Evolutionary conservation across 305 asterid species (phyloP), one percentile per base, ranked within the genome.

Genomic region (Fraxinus sp.): DNA sequence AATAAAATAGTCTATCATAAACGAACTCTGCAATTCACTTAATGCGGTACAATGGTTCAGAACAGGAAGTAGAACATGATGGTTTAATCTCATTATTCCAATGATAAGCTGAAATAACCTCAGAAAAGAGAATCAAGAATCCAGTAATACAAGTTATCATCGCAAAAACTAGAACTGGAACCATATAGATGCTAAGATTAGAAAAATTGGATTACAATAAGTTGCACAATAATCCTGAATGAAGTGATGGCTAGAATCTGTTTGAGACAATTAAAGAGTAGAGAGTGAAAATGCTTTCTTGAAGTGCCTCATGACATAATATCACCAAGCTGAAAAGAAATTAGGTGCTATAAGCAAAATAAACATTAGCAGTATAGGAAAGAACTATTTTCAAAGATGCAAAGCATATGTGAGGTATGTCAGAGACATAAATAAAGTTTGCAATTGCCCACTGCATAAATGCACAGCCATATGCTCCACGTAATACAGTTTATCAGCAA

Each of bases 401-500:
- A 33, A 30, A 71, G 76, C 76, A 71, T 32, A 16, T 5, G 44
- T 28, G 75, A 30, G 41, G 39, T n/a, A 70, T 30, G 33, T 22
- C 6, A 68, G 10, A 70, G 39, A 30, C 22, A 70, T 30, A 70
- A 70, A 0, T 64, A 7, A 64, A 64, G 35, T 24, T 64, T 64
- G 32, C 8, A 64, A 64, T 64, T 64, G 72, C 71, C 36, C 73
- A 66, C 73, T 66, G 74, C 36, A 66, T n/a, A 26, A 22, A 11
- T 66, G 36, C 74, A 66, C 35, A 66, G 26, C 74, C 36, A 11
- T 55, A 55, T 74, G 78, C 24, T 55, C 72, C 28, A 74, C 68
- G 74, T 39, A n/a, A 10, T 57, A 82, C 46, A 77, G 74, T 70
- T 59, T 76, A 71, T 74, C 80, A 66, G n/a, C 37, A 72, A 74